phyloP scores from a whole-genome alignment of 495 filamentous ascomycete genomes.

The Neurospora sp. region DNA sequence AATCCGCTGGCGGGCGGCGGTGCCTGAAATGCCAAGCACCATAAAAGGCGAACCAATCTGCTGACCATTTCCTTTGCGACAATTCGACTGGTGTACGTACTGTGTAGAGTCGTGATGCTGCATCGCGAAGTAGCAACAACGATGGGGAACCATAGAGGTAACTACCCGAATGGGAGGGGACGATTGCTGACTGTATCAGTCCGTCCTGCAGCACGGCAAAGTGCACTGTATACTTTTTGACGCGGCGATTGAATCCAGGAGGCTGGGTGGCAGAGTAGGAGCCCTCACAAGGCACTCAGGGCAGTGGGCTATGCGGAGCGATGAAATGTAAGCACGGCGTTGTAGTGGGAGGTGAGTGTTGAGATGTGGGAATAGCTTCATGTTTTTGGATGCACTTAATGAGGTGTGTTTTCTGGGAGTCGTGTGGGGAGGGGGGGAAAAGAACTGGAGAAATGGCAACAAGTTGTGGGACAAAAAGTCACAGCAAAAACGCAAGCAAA shows the following conservation, averaged over 20 bases:
- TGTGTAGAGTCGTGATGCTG: background rate
- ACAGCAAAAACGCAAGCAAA: background rate
- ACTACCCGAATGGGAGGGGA: background rate
- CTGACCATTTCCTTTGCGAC: background rate
- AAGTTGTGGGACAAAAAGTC: background rate
- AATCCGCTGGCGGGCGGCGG: no score
- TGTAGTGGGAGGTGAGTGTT: background rate
- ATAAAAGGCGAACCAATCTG: background rate
- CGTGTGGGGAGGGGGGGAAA: background rate
- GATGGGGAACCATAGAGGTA: background rate
- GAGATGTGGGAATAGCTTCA: background rate
- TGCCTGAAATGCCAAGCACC: background rate
- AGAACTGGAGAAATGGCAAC: background rate
- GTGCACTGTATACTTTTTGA: background rate
- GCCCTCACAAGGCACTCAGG: background rate
- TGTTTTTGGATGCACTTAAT: background rate
- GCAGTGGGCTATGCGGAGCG: background rate
- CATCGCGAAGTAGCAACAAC: background rate
- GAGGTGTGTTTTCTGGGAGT: background rate
- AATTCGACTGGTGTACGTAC: background rate
- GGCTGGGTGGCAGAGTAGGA: background rate
- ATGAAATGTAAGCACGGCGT: background rate
- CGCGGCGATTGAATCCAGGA: background rate
- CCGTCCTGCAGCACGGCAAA: background rate
- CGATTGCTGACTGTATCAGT: background rate